Evolutionary conservation across 495 filamentous ascomycete genomes (phyloP), one percentile per base, ranked within the genome.

Genomic region (Trichoderma erinaceum): DNA sequence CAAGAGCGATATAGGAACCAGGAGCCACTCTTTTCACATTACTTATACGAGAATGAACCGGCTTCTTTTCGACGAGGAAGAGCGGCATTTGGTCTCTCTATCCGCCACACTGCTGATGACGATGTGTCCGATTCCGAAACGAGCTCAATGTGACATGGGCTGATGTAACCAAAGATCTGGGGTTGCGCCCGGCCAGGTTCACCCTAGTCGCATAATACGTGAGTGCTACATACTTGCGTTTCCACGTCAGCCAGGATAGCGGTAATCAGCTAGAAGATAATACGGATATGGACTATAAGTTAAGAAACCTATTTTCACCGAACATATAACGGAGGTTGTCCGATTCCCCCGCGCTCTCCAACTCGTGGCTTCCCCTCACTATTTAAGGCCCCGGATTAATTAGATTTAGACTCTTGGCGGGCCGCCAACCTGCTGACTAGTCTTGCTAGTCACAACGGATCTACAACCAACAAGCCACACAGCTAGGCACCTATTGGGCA

Each of bases 361-460:
- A 61, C 23, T 21, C 48, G 18, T 52, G 8, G 56, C 56, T 61
- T 61, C 56, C 56, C 56, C 56, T 61, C 48, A 52, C 48, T 21
- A 23, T 38, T 38, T 38, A 38, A 3, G 11, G 7, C 56, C 56
- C 56, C 56, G 27, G 56, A 61, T 61, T 61, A 29, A 61, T 18
- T 61, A 61, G 27, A 61, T 7, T 61, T 61, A 61, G 16, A 27
- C 56, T 61, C 56, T 61, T 61, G 56, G 56, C 56, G 27, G 56
- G 56, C 27, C 56, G 56, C 16, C 25, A 61, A 10, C 11, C 8
- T 61, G 27, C 13, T 15, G 13, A 25, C 56, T 61, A 61, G 29
- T 29, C 29, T 29, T 29, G 29, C 29, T 29, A 29, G 56, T 35
- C 27, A 32, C 12, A 18, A 21, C 48, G 18, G 48, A 52, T 52